phyloP scores from a whole-genome alignment of 306 rosid species.

The Lagenaria siceraria region DNA sequence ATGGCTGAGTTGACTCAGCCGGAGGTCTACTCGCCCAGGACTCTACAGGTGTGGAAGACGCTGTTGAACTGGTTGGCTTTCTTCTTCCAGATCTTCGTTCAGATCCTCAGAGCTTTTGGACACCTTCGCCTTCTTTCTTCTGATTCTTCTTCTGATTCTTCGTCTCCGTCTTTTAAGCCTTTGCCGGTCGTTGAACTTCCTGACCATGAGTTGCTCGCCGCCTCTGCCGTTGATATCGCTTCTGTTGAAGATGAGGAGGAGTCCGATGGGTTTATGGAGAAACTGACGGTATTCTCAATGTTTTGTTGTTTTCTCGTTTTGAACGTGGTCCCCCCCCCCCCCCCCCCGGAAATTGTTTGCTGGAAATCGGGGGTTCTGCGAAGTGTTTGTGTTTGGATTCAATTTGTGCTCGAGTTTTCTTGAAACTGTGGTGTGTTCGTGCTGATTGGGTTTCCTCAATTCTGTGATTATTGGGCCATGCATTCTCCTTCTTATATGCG shows the following conservation, averaged over 20 bases:
- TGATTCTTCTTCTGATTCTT: slow-evolving; percentile 39
- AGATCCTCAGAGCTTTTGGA: slow-evolving; percentile 63
- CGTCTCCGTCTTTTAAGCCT: slow-evolving; percentile 54
- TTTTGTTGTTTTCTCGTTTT: background rate
- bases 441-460: background rate
- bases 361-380: background rate
- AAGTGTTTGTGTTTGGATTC: background rate
- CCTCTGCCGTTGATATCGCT: slow-evolving; percentile 45
- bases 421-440: background rate
- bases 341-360: background rate
- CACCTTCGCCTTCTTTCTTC: slow-evolving; percentile 73
- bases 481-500: background rate
- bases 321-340: background rate
- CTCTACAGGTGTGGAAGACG: slow-evolving; percentile 68
- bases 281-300: slow-evolving; percentile 45
- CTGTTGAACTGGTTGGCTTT: slow-evolving; percentile 66
- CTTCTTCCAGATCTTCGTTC: slow-evolving; percentile 86
- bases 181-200: slow-evolving; percentile 61
- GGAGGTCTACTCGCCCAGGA: slow-evolving; percentile 56
- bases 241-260: slow-evolving; percentile 16
- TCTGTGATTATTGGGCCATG: background rate
- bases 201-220: slow-evolving; percentile 31
- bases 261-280: slow-evolving; percentile 20
- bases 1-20: slow-evolving; percentile 95
- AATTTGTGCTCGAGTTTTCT: background rate